Conservation (phyloP, 306 rosid genomes). For the Benincasa hispida region DNA sequence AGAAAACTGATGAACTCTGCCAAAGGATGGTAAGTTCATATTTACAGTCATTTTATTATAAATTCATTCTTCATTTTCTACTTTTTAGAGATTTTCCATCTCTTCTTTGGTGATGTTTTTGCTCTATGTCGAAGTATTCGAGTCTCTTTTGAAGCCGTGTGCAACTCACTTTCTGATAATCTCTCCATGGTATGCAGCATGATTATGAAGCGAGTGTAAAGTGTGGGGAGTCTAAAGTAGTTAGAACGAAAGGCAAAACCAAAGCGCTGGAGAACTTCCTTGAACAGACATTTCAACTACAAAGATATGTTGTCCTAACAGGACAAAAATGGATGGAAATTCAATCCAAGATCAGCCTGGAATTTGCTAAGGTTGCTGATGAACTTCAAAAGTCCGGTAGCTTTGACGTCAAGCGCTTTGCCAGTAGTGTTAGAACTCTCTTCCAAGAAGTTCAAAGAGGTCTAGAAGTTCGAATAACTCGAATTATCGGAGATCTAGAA, state of each 20-base stretch:
- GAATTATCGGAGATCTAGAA: conserved; percentile 86
- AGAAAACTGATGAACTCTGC: conserved; percentile 64
- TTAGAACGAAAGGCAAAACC: conserved; percentile 56
- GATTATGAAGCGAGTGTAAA: conserved; percentile 44
- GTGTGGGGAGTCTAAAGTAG: conserved; percentile 27
- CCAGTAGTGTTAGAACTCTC: conserved; percentile 45
- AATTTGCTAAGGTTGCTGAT: conserved; percentile 48
- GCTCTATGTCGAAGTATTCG: neutral
- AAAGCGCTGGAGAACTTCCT: conserved; percentile 55
- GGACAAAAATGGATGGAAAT: conserved; percentile 71
- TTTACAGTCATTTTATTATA: neutral
- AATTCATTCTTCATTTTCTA: neutral
- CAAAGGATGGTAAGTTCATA: conserved; percentile 60
- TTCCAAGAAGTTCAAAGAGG: conserved; percentile 90
- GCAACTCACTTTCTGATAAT: neutral
- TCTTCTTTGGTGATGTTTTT: neutral
- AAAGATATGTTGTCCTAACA: conserved; percentile 79
- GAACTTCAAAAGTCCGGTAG: conserved; percentile 54
- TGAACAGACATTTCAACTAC: conserved; percentile 82
- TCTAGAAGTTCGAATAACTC: conserved; percentile 65
- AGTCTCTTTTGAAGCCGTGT: neutral
- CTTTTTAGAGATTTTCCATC: neutral
- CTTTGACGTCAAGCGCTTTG: conserved; percentile 65
- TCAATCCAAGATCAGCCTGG: conserved; percentile 49
- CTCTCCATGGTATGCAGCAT: conserved; percentile 39